Base-by-base conservation (phyloP, 2,329 filamentous ascomycete species). In the Clathrospora elynae region DNA sequence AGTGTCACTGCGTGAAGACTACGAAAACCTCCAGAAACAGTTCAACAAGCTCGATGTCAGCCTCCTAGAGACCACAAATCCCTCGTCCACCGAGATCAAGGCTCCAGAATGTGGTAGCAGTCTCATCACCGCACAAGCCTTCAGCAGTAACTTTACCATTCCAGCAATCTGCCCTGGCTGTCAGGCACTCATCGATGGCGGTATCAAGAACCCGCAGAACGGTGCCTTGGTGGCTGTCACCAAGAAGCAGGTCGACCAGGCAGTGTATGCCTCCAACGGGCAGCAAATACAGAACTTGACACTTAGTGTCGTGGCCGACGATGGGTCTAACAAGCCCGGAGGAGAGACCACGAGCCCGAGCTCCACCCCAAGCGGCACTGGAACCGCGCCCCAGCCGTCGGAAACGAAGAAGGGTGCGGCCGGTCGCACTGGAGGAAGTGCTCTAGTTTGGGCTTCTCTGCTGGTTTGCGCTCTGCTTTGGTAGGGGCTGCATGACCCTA, bases 141-240 rank as follows among this genome's bases (percentile, higher is more conserved):
- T 96, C 77, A 81, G 80, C 71, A 84, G 75, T 68, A 86, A 89
- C 77, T 97, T 95, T 75, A 85, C 84, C 31, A 75, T 96, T 43
- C 91, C 91, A 87, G 33, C 72, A 63, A 47, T 66, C 3, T 76
- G 82, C 5, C 90, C 90, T 9, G 75, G 80, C 3, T 87, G 84
- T 53, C 85, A 84, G 25, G 76, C 84, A 31, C 77, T 96, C 61
- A 92, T 96, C 65, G 77, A 88, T 55, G 82, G 86, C 34, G 91
- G 92, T 50, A 81, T 95, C 47, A 74, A 71, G 34, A 81, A 80
- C 51, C 80, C 83, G 42, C 83, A 84, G 25, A 66, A 66, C 4
- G 77, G 76, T 28, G 68, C 70, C 38, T 66, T 96, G 38, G 78
- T 87, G 17, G 57, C 73, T 2, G 79, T 90, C 35, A 76, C 71